phyloP scores from a whole-genome alignment of 495 filamentous ascomycete species.

The Ramalina peruviana region DNA sequence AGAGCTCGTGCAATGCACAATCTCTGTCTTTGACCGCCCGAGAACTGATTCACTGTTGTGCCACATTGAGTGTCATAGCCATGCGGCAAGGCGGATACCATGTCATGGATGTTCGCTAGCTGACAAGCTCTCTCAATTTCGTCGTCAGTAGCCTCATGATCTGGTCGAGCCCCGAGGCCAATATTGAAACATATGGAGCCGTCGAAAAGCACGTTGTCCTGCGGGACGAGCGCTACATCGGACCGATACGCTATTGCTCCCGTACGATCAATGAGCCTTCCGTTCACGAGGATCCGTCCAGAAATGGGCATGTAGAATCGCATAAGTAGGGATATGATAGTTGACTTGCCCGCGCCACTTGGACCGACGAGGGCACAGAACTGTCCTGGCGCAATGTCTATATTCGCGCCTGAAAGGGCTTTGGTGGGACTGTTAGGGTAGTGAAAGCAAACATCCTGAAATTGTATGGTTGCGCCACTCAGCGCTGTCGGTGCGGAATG shows the following conservation, averaged over 20 bases:
- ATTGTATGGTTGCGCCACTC: constrained; percentile 32
- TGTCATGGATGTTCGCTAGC: constrained; percentile 48
- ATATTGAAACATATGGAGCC: constrained; percentile 41
- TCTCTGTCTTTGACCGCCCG: constrained; percentile 66
- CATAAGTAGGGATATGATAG: constrained; percentile 49
- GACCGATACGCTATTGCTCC: constrained; percentile 34
- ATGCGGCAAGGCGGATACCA: constrained; percentile 44
- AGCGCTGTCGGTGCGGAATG: neutral
- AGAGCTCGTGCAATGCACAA: constrained; percentile 64
- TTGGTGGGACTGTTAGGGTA: constrained; percentile 33
- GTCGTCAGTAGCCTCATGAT: constrained; percentile 31
- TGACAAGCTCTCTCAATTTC: constrained; percentile 40
- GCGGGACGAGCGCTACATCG: constrained; percentile 43
- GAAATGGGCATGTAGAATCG: constrained; percentile 43
- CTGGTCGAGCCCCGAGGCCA: constrained; percentile 30
- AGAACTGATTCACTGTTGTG: constrained; percentile 48
- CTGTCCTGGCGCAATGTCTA: constrained; percentile 49
- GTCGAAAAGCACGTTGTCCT: constrained; percentile 49
- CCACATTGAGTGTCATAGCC: constrained; percentile 49
- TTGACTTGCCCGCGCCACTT: constrained; percentile 61
- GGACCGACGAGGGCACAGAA: constrained; percentile 58
- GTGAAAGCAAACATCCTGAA: constrained; percentile 41
- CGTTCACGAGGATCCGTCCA: constrained; percentile 41
- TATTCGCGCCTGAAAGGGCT: constrained; percentile 32
- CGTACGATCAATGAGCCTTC: constrained; percentile 31